Conservation (phyloP, 140 eudicot species). For the Bidens hawaiensis region DNA sequence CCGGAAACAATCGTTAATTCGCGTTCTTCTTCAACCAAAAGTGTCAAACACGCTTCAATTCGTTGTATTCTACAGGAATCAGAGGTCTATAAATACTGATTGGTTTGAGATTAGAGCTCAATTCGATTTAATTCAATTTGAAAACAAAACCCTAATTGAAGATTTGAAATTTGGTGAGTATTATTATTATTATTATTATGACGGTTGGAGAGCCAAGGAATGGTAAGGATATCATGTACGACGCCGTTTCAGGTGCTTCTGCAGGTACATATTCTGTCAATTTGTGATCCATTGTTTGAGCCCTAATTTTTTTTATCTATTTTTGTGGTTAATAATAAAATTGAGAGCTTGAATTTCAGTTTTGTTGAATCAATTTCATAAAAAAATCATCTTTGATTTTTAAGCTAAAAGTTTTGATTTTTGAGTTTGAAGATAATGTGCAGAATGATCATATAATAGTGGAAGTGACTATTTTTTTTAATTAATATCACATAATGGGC, state of each 20-base stretch:
- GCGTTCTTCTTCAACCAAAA: constrained; percentile 21
- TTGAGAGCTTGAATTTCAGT: constrained; percentile 10
- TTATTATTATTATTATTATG: constrained; percentile 29
- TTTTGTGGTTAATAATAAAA: not conserved
- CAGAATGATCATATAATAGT: too few relatives aligned
- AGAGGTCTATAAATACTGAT: constrained; percentile 5
- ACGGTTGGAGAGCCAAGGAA: constrained; percentile 50
- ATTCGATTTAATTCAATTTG: not conserved
- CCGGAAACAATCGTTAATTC: not conserved
- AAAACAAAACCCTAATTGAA: constrained; percentile 21
- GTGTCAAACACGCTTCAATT: constrained; percentile 28
- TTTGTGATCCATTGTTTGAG: constrained; percentile 1
- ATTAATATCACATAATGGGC: too few relatives aligned
- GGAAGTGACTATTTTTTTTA: too few relatives aligned
- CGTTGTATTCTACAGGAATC: not conserved
- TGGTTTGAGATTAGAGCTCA: constrained; percentile 11
- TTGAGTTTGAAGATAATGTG: too few relatives aligned
- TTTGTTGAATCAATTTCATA: too few relatives aligned
- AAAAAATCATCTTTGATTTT: too few relatives aligned
- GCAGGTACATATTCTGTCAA: constrained; percentile 44
- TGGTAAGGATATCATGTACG: constrained; percentile 46
- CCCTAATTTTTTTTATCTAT: too few relatives aligned
- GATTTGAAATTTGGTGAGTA: constrained; percentile 4
- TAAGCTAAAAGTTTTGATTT: too few relatives aligned
- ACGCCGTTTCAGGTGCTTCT: constrained; percentile 88